A percentile compares a stretch with the other conserved stretches of the same genome.
These are phyloP conservation scores for Friedmanniomyces simplex DNA, from an alignment of 495 filamentous ascomycete species.

Conservation along the genomic window DNA sequence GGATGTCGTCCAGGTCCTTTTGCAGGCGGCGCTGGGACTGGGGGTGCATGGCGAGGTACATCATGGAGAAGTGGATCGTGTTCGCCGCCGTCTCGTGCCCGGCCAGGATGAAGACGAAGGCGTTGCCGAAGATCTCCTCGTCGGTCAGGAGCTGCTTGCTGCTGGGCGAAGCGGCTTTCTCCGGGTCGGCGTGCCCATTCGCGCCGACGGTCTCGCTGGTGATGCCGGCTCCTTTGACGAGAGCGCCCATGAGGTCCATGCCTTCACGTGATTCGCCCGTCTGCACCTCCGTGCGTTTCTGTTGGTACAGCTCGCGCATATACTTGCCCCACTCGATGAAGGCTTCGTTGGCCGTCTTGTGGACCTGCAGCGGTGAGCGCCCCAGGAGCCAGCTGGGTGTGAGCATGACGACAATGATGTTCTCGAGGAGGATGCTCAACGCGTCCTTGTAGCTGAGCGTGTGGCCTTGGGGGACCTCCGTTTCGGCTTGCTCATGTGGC, in stretches of 20 bases:
- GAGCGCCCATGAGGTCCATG: constrained; percentile 54
- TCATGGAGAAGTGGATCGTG: constrained; percentile 49
- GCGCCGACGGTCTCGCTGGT: constrained; percentile 20
- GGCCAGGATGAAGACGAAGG: constrained; percentile 60
- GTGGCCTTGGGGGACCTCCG: constrained; percentile 38
- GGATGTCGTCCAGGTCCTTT: constrained; percentile 46
- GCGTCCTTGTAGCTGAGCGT: constrained; percentile 51
- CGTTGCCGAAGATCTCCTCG: constrained; percentile 57
- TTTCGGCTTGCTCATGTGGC: constrained; percentile 20
- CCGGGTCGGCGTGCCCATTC: constrained; percentile 5
- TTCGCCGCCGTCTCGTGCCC: constrained; percentile 68
- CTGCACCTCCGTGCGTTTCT: constrained; percentile 39
- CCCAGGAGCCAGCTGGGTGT: constrained; percentile 37
- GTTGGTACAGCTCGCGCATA: constrained; percentile 50
- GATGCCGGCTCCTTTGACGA: constrained; percentile 31
- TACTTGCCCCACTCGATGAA: constrained; percentile 53
- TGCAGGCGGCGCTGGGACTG: constrained; percentile 49
- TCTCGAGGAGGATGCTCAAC: constrained; percentile 40
- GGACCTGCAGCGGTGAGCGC: constrained; percentile 42
- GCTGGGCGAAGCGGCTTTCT: constrained; percentile 12
- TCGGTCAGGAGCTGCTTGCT: constrained; percentile 36
- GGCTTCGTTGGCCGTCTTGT: constrained; percentile 37
- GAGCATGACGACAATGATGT: constrained; percentile 45
- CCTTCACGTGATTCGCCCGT: constrained; percentile 38
- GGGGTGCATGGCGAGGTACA: constrained; percentile 51